Evolutionary conservation across 2,329 filamentous ascomycete genomes (phyloP).

Genomic region (Capronia americana): DNA sequence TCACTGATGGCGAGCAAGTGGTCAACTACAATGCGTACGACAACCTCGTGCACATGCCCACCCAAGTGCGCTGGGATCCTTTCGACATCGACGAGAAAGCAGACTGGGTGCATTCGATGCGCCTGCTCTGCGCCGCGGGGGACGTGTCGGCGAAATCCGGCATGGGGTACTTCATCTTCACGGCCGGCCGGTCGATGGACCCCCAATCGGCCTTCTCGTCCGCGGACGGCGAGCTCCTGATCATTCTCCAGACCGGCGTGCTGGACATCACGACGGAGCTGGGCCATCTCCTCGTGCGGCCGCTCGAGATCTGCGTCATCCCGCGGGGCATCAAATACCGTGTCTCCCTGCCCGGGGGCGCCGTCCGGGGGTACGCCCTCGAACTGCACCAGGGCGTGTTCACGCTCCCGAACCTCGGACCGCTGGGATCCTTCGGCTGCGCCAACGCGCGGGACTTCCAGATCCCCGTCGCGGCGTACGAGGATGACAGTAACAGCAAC

Average conservation of each 20-base stretch:
- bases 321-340: constrained; percentile 76
- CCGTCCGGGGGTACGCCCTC: constrained; percentile 73
- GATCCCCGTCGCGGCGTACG: constrained; percentile 71
- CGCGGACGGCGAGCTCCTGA: constrained; percentile 77
- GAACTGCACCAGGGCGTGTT: constrained; percentile 77
- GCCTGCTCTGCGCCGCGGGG: constrained; percentile 77
- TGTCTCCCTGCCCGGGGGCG: constrained; percentile 67
- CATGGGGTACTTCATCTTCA: constrained; percentile 79
- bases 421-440: constrained; percentile 73
- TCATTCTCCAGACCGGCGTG: constrained; percentile 75
- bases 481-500: constrained; percentile 41
- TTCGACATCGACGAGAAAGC: constrained; percentile 72
- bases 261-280: constrained; percentile 67
- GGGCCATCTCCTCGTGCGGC: constrained; percentile 73
- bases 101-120: constrained; percentile 71
- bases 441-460: constrained; percentile 79
- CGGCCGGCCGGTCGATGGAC: constrained; percentile 77
- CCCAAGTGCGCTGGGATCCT: constrained; percentile 79
- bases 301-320: constrained; percentile 77
- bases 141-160: constrained; percentile 79
- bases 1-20: constrained; percentile 48
- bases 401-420: constrained; percentile 72
- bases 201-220: constrained; percentile 77
- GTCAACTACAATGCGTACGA: constrained; percentile 8
- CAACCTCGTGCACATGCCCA: constrained; percentile 62